phyloP scores from a whole-genome alignment of 441 rosid genomes.

The Capsella rubella region DNA sequence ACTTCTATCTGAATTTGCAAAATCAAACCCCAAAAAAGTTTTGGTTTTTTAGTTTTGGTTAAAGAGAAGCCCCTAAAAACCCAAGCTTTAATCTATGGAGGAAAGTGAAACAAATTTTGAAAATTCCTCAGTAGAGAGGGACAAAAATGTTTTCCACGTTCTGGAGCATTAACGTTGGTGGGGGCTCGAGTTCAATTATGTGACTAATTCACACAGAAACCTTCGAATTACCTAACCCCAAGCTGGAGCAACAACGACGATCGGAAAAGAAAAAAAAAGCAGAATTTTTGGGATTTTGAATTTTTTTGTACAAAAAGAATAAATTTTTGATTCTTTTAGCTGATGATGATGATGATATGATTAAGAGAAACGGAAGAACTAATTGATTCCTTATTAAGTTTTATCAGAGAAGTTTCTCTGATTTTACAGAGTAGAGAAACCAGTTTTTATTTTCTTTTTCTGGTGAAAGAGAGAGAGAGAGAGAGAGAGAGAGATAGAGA shows the following conservation, averaged over 20 bases:
- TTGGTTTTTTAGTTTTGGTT: too few species aligned
- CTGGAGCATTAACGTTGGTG: constrained; percentile 21
- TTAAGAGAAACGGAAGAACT: background rate
- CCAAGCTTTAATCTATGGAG: background rate
- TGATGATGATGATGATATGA: constrained; percentile 3
- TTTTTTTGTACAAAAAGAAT: background rate
- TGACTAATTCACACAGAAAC: constrained; percentile 23
- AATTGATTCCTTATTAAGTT: background rate
- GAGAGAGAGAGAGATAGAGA: background rate
- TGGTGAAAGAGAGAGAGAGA: background rate
- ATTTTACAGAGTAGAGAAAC: constrained; percentile 3
- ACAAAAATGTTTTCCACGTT: constrained; percentile 32
- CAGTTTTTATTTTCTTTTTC: background rate
- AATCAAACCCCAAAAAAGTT: background rate
- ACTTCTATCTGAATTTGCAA: constrained; percentile 1
- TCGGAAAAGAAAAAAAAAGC: background rate
- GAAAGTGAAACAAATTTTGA: constrained; percentile 13
- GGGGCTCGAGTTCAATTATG: background rate
- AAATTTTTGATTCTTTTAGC: background rate
- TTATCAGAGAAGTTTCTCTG: background rate
- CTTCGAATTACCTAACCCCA: background rate
- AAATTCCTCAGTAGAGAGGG: background rate
- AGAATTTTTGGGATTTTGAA: background rate
- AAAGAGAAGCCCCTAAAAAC: constrained; percentile 18
- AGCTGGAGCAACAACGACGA: constrained; percentile 5